Percentiles rank a stretch among this genome's conserved stretches.
Evolutionary conservation across 2,329 filamentous ascomycete genomes (phyloP).

Genomic region (Xylariaceae sp.): DNA sequence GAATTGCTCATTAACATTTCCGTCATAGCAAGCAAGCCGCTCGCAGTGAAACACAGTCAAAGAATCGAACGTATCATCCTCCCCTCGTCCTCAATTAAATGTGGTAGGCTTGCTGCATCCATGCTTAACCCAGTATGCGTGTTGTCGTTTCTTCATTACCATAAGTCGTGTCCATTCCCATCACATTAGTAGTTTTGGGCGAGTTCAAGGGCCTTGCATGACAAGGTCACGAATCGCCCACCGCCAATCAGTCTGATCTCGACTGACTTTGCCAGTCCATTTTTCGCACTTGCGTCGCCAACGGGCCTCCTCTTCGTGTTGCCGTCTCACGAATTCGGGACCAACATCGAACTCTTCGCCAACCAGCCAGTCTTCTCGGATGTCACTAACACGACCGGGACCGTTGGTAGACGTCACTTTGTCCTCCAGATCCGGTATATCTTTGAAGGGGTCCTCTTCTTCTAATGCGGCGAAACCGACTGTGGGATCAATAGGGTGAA

Average conservation of each 20-base stretch:
- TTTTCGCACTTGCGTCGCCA: conserved; percentile 84
- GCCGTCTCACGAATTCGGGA: conserved; percentile 82
- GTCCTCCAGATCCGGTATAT: conserved; percentile 88
- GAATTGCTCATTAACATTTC: conserved; percentile 5
- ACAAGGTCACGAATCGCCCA: conserved; percentile 67
- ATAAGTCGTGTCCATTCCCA: conserved; percentile 8
- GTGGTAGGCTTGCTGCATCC: conserved; percentile 7
- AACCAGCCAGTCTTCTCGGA: conserved; percentile 75
- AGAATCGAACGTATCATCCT: conserved; percentile 8
- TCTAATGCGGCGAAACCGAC: conserved; percentile 66
- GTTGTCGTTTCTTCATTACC: conserved; percentile 18
- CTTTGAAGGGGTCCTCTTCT: conserved; percentile 90
- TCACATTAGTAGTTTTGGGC: background rate
- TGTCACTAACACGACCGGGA: conserved; percentile 51
- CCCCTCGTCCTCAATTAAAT: conserved; percentile 13
- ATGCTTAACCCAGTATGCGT: conserved; percentile 6
- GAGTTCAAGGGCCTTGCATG: conserved; percentile 27
- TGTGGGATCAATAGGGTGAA: conserved; percentile 51
- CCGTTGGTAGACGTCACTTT: conserved; percentile 45
- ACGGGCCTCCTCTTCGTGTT: conserved; percentile 83
- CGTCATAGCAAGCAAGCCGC: conserved; percentile 10
- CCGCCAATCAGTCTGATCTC: conserved; percentile 61
- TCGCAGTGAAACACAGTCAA: conserved; percentile 7
- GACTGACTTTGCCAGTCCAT: conserved; percentile 63
- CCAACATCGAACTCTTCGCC: conserved; percentile 98